Conservation (phyloP, 2,329 filamentous ascomycete genomes). For the Fusarium sulawesiense region DNA sequence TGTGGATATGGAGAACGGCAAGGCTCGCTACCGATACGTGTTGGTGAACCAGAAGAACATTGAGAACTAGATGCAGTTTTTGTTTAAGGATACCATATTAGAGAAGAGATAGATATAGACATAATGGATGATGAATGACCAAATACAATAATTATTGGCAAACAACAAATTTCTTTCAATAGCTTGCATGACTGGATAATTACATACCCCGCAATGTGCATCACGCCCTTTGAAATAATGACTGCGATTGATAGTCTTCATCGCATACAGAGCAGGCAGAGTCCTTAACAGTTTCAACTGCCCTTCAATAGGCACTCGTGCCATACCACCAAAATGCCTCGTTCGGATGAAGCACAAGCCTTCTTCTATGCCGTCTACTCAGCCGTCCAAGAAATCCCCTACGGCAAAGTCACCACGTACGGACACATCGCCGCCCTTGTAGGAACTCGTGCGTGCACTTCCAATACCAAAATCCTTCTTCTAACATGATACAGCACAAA, state of each 20-base stretch:
- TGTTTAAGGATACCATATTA: neutral
- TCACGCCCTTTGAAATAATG: conserved; percentile 14
- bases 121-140: conserved; percentile 12
- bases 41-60: conserved; percentile 55
- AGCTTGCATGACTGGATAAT: conserved; percentile 7
- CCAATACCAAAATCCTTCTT: neutral
- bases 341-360: conserved; percentile 77
- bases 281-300: neutral
- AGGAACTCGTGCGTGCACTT: conserved; percentile 72
- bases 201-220: conserved; percentile 41
- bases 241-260: neutral
- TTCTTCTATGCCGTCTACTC: conserved; percentile 84
- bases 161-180: neutral
- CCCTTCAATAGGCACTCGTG: too few relatives aligned
- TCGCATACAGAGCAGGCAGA: neutral
- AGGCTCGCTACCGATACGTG: conserved; percentile 62
- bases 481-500: conserved; percentile 63
- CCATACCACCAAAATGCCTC: conserved; percentile 64
- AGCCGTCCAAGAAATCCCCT: conserved; percentile 86
- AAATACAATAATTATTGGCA: conserved; percentile 16
- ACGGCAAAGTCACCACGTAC: conserved; percentile 87
- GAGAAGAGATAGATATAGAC: conserved; percentile 16
- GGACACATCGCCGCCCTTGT: conserved; percentile 81
- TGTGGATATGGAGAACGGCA: conserved; percentile 65
- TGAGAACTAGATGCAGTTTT: conserved; percentile 1